These are phyloP conservation scores for Plasmodium blacklocki DNA, from an alignment of 169 alveolate species.

Conservation along the genomic window DNA sequence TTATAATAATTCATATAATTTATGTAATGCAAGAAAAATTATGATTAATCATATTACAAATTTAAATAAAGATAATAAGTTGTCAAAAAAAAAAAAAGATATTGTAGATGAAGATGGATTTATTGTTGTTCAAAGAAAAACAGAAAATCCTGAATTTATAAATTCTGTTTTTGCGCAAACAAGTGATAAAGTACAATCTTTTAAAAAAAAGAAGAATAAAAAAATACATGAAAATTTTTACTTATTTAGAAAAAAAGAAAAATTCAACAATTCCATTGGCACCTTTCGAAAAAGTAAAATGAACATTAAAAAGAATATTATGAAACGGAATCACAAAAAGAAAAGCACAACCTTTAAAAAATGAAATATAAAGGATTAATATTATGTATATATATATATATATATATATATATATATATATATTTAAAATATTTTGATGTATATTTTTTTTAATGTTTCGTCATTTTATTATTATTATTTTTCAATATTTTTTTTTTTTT, in stretches of 20 bases:
- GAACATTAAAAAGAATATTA: conserved; percentile 9
- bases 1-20: conserved; percentile 50
- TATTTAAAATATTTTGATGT: too few relatives aligned
- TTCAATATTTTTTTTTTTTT: too few relatives aligned
- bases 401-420: too few relatives aligned
- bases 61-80: conserved; percentile 38
- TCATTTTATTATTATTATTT: too few relatives aligned
- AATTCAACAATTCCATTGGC: background rate
- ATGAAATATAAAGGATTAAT: too few relatives aligned
- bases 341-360: background rate
- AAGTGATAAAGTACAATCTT: conserved; percentile 29
- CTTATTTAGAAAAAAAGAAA: conserved; percentile 56
- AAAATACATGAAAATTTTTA: conserved; percentile 69
- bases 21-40: conserved; percentile 43
- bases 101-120: conserved; percentile 58
- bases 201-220: conserved; percentile 41
- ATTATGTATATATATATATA: background rate
- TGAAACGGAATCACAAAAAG: background rate
- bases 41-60: conserved; percentile 55
- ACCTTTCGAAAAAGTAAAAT: conserved; percentile 16
- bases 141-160: conserved; percentile 49
- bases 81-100: conserved; percentile 16
- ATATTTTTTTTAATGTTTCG: too few relatives aligned
- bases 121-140: conserved; percentile 50
- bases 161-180: conserved; percentile 40